Evolutionary conservation across 768 basidiomycete species (phyloP).

Genomic region (Phaeotremella skinneri): DNA sequence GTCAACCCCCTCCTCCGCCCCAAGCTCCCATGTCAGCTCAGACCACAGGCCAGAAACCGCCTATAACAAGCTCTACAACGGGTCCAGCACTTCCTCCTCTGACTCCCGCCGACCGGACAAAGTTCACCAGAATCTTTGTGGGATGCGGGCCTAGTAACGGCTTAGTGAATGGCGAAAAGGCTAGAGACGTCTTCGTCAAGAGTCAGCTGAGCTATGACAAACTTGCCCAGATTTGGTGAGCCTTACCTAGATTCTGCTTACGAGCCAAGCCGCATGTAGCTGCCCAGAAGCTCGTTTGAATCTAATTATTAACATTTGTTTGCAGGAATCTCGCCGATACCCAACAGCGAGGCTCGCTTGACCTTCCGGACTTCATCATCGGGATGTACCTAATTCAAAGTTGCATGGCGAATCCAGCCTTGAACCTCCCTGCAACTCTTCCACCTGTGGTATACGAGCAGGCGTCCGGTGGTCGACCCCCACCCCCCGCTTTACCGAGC

Average conservation of each 20-base stretch:
- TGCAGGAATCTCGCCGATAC: conserved; percentile 91
- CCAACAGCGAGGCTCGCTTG: conserved; percentile 81
- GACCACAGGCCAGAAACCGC: conserved; percentile 21
- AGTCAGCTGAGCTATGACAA: conserved; percentile 82
- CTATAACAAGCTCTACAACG: conserved; percentile 61
- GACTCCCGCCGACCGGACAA: conserved; percentile 74
- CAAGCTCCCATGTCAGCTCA: conserved; percentile 51
- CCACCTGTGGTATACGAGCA: conserved; percentile 84
- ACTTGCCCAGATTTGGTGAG: conserved; percentile 87
- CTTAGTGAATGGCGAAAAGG: conserved; percentile 77
- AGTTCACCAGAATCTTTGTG: conserved; percentile 76
- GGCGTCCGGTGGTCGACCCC: conserved; percentile 55
- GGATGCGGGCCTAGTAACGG: conserved; percentile 71
- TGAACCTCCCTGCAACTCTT: conserved; percentile 68
- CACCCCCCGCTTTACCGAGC: conserved; percentile 23
- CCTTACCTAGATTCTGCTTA: neutral
- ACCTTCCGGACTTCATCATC: conserved; percentile 86
- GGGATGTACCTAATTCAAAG: conserved; percentile 96
- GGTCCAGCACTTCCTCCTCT: conserved; percentile 62
- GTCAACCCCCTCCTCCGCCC: conserved; percentile 58
- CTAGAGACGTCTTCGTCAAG: conserved; percentile 84
- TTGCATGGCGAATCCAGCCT: conserved; percentile 74
- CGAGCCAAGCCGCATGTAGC: neutral
- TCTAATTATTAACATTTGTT: neutral
- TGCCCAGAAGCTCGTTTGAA: neutral